These are phyloP conservation scores for Citrullus amarus DNA, from an alignment of 306 rosid species.

Conservation along the genomic window DNA sequence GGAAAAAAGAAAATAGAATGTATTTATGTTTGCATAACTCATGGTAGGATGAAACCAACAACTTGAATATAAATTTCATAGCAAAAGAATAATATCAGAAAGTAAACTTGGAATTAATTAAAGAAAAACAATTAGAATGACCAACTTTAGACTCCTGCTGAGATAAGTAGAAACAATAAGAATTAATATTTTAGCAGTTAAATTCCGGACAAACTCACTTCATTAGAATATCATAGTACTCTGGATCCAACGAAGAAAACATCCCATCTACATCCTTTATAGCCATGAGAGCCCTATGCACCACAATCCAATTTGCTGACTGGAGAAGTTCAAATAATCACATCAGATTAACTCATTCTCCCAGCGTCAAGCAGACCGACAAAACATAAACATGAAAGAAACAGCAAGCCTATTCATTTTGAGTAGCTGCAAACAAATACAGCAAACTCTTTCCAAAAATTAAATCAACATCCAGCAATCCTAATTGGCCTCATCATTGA, in stretches of 20 bases:
- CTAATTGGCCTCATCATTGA: not conserved
- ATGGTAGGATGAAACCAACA: not conserved
- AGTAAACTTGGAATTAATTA: not conserved
- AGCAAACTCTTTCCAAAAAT: not conserved
- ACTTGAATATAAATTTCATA: not conserved
- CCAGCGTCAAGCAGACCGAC: not conserved
- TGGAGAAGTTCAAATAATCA: conserved; percentile 16
- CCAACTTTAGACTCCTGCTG: not conserved
- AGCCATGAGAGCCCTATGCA: conserved; percentile 94
- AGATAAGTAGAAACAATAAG: not conserved
- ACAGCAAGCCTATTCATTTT: conserved; percentile 3
- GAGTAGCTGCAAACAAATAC: not conserved
- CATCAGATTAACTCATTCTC: not conserved
- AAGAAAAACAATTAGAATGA: too few species aligned
- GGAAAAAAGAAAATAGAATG: not conserved
- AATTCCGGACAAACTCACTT: conserved; percentile 37
- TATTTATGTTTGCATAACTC: not conserved
- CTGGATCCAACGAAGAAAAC: conserved; percentile 95
- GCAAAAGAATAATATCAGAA: not conserved
- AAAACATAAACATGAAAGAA: not conserved
- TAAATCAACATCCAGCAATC: not conserved
- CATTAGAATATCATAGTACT: conserved; percentile 93
- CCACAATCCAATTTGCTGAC: conserved; percentile 95
- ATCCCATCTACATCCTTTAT: conserved; percentile 87
- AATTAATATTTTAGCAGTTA: not conserved